These are phyloP conservation scores for Xylariales sp. DNA, from an alignment of 2,329 filamentous ascomycete genomes.

Conservation along the genomic window DNA sequence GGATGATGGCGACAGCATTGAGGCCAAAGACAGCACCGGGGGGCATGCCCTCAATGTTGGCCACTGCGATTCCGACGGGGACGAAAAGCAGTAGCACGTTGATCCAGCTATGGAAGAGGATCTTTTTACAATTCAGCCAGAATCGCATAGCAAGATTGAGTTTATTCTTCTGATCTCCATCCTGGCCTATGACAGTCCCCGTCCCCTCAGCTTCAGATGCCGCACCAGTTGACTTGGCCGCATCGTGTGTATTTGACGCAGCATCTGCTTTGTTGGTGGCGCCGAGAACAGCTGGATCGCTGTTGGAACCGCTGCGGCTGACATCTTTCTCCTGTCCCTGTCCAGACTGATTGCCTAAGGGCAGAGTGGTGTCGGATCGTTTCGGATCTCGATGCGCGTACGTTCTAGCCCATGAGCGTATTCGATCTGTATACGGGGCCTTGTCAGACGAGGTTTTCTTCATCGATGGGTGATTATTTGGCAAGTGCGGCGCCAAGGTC, in stretches of 20 bases:
- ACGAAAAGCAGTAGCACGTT: constrained; percentile 76
- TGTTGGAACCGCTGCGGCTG: constrained; percentile 15
- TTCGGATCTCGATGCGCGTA: constrained; percentile 50
- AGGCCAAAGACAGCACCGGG: constrained; percentile 65
- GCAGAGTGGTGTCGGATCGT: constrained; percentile 34
- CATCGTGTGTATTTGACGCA: constrained; percentile 24
- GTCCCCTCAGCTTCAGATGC: constrained; percentile 46
- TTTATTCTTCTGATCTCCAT: constrained; percentile 21
- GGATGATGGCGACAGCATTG: constrained; percentile 72
- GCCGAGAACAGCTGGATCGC: constrained; percentile 18
- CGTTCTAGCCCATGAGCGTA: constrained; percentile 50
- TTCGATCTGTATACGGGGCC: constrained; percentile 49
- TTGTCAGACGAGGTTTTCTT: constrained; percentile 52
- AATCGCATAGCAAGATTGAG: constrained; percentile 29
- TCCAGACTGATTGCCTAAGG: constrained; percentile 30
- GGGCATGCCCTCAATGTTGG: constrained; percentile 46
- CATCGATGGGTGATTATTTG: constrained; percentile 46
- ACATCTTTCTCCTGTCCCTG: constrained; percentile 17
- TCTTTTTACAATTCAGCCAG: constrained; percentile 51
- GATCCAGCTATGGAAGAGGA: constrained; percentile 69
- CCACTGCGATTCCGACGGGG: constrained; percentile 66
- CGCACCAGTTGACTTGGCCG: constrained; percentile 30
- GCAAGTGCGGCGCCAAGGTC: constrained; percentile 26
- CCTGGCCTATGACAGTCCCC: constrained; percentile 51
- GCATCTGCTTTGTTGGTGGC: constrained; percentile 18